Evolutionary conservation across 495 filamentous ascomycete genomes (phyloP).

Genomic region (Barbatosphaeria neglecta): DNA sequence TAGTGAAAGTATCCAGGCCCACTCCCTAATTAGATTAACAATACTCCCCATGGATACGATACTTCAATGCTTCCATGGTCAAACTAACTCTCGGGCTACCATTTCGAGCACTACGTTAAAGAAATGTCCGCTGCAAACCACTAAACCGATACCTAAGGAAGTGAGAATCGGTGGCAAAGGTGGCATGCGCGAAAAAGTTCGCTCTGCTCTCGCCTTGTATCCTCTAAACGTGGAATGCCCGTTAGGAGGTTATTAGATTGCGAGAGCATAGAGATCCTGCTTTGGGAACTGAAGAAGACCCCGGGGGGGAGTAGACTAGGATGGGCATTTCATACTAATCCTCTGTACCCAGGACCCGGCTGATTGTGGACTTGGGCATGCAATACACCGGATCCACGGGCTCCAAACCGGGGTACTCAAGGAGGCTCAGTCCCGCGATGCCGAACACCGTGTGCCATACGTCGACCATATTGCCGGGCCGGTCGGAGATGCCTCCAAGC

Average conservation of each 20-base stretch:
- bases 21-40: too few species aligned
- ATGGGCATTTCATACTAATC: slow-evolving; percentile 3
- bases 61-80: too few species aligned
- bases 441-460: slow-evolving; percentile 93
- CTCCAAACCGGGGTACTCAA: slow-evolving; percentile 61
- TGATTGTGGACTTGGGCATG: slow-evolving; percentile 58
- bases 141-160: background rate
- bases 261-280: slow-evolving; percentile 48
- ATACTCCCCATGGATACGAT: too few species aligned
- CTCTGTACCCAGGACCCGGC: slow-evolving; percentile 35
- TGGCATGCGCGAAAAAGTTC: slow-evolving; percentile 10
- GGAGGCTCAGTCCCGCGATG: slow-evolving; percentile 74
- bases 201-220: slow-evolving; percentile 67
- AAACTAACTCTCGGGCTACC: too few species aligned
- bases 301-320: background rate
- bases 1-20: too few species aligned
- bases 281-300: background rate
- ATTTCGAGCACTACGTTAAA: too few species aligned
- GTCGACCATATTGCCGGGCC: slow-evolving; percentile 90
- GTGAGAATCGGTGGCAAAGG: slow-evolving; percentile 4
- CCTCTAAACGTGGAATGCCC: slow-evolving; percentile 39
- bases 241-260: slow-evolving; percentile 62
- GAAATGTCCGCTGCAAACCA: background rate
- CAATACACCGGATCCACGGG: slow-evolving; percentile 85
- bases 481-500: slow-evolving; percentile 74